phyloP scores from a whole-genome alignment of 2,329 filamentous ascomycete species.

The Tolypocladium inflatum region DNA sequence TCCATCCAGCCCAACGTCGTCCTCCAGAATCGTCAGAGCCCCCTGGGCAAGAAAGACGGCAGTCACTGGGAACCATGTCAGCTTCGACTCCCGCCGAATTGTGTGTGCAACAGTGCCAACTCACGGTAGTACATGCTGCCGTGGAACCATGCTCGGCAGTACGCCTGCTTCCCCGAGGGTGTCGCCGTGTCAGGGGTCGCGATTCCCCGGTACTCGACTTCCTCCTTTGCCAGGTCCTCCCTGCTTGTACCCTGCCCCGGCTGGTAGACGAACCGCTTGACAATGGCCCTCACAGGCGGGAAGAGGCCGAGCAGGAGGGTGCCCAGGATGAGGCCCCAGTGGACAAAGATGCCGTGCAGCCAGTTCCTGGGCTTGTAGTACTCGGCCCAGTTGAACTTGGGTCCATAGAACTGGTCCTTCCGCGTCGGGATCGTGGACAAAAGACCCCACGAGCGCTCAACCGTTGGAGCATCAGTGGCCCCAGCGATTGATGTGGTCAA shows the following conservation, averaged over 20 bases:
- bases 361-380: conserved; percentile 41
- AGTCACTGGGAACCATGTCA: conserved; percentile 40
- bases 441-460: conserved; percentile 56
- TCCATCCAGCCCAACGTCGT: conserved; percentile 50
- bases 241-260: conserved; percentile 45
- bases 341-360: conserved; percentile 38
- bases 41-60: conserved; percentile 54
- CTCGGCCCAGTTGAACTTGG: conserved; percentile 50
- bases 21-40: conserved; percentile 55
- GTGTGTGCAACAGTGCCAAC: conserved; percentile 15
- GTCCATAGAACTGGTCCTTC: conserved; percentile 43
- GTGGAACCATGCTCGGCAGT: conserved; percentile 42
- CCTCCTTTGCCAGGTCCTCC: conserved; percentile 47
- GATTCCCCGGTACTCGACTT: conserved; percentile 54
- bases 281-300: conserved; percentile 34
- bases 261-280: conserved; percentile 34
- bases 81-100: neutral
- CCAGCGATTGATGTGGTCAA: conserved; percentile 43
- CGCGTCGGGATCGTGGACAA: conserved; percentile 34
- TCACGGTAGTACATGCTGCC: conserved; percentile 58
- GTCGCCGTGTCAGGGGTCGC: conserved; percentile 49
- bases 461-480: conserved; percentile 40
- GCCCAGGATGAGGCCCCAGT: conserved; percentile 36
- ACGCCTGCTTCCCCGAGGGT: conserved; percentile 36
- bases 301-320: conserved; percentile 32